Conservation (phyloP, 1,284 basidiomycete species). For the Volvariella surrecta region DNA sequence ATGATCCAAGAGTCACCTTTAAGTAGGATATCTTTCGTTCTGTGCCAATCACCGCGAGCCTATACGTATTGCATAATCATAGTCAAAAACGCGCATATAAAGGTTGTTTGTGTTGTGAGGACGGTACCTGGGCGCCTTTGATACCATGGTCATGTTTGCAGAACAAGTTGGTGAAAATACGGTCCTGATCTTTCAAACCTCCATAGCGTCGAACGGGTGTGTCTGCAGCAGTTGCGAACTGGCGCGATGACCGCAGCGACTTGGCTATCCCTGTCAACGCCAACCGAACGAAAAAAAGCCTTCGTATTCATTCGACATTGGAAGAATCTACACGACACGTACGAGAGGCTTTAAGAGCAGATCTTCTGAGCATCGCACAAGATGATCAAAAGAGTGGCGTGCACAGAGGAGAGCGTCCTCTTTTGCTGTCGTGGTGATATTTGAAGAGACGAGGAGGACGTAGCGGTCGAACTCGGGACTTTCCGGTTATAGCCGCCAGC, state of each 20-base stretch:
- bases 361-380: too few relatives aligned
- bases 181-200: constrained; percentile 89
- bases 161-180: constrained; percentile 87
- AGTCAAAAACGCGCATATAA: neutral
- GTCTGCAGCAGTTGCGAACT: constrained; percentile 74
- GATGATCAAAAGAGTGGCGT: too few relatives aligned
- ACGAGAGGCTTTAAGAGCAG: too few relatives aligned
- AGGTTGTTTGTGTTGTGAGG: too few relatives aligned
- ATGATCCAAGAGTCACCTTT: constrained; percentile 99
- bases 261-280: constrained; percentile 14
- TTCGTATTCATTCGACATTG: too few relatives aligned
- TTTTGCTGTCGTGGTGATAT: too few relatives aligned
- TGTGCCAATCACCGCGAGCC: constrained; percentile 96
- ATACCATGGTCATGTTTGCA: constrained; percentile 81
- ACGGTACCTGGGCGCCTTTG: constrained; percentile 75
- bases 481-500: too few relatives aligned
- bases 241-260: constrained; percentile 20
- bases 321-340: too few relatives aligned
- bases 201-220: constrained; percentile 82
- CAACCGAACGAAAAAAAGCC: too few relatives aligned
- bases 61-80: constrained; percentile 20
- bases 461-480: too few relatives aligned
- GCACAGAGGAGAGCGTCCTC: too few relatives aligned
- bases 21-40: constrained; percentile 90
- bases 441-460: too few relatives aligned